Base-by-base conservation (phyloP, 202 grass and related monocot species). In the Brachypodium distachyon region DNA sequence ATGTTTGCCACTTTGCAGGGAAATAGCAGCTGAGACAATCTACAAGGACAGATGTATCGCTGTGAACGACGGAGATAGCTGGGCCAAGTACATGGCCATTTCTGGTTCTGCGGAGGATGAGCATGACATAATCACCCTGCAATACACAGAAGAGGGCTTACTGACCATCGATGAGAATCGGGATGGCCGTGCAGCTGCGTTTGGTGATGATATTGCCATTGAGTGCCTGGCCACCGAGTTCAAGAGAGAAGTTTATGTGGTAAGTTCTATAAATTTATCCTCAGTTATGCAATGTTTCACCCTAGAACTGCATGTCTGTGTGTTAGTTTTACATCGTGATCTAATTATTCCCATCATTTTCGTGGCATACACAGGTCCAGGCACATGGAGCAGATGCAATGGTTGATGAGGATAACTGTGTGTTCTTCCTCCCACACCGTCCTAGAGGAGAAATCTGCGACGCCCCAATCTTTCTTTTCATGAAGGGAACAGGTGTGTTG, bases 51-150 rank as follows among this genome's bases (percentile, higher is more conserved):
- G 96, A 70, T 93, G 96, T 22, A 90, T 88, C 0, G 36, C 77
- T 39, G 87, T 99, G 27, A 74, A 90, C 70, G 43, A 93, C 17
- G 91, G 96, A 31, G 84, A 77, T 34, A 90, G 89, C 76, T 99
- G 96, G 96, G 85, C 85, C 48, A 99, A 99, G 73, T 99, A 99
- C 43, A 99, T 99, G 96, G 87, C 87, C 29, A 90, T 95, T 75
- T 99, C 96, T 52, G 96, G 96, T 59, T 99, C 89, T 5, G 46
- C 72, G 14, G 92, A 92, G 70, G 95, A 94, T 53, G 91, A 99
- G 67, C 89, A 95, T 2, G 89, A 95, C 65, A 98, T 98, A 51
- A 95, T 98, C 85, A 95, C 91, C 46, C 46, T 98, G 41, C 96
- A 98, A 59, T 98, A 98, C 73, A 98, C 96, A 38, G 96, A 98